phyloP scores from a whole-genome alignment of 2,329 filamentous ascomycete species.

The Nothophoma quercina region DNA sequence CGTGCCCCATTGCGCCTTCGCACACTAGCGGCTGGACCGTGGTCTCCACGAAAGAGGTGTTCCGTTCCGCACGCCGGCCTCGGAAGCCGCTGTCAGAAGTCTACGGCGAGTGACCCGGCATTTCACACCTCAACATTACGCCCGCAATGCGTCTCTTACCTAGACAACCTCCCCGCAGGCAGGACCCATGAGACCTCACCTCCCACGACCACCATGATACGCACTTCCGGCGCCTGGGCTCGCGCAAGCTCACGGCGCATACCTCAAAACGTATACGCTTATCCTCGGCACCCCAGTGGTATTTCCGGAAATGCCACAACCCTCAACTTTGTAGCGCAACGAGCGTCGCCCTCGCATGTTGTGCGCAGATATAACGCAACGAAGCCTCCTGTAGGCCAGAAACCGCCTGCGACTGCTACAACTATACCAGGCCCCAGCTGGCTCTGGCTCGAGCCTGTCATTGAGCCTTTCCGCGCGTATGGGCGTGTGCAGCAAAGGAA shows the following conservation, averaged over 20 bases:
- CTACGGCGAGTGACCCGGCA: slow-evolving; percentile 5
- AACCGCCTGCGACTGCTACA: slow-evolving; percentile 25
- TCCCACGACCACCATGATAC: slow-evolving; percentile 40
- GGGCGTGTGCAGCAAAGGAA: slow-evolving; percentile 72
- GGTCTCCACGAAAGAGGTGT: slow-evolving; percentile 4
- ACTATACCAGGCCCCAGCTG: slow-evolving; percentile 55
- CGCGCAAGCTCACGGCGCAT: slow-evolving; percentile 36
- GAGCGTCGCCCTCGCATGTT: slow-evolving; percentile 19
- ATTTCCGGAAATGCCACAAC: slow-evolving; percentile 16
- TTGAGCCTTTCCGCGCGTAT: slow-evolving; percentile 63
- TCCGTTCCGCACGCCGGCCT: slow-evolving; percentile 7
- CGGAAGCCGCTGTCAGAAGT: slow-evolving; percentile 7
- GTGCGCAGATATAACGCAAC: slow-evolving; percentile 29
- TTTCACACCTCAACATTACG: slow-evolving; percentile 5
- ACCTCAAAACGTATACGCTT: slow-evolving; percentile 10
- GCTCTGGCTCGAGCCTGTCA: slow-evolving; percentile 57
- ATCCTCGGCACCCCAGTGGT: slow-evolving; percentile 18
- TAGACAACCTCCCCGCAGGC: background rate
- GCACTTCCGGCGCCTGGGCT: slow-evolving; percentile 36
- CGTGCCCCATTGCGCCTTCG: slow-evolving; percentile 12
- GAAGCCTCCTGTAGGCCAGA: slow-evolving; percentile 28
- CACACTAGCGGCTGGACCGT: slow-evolving; percentile 8
- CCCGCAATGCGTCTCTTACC: slow-evolving; percentile 5
- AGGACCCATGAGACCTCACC: slow-evolving; percentile 9
- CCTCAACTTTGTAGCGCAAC: slow-evolving; percentile 1